A percentile compares a stretch with the other conserved stretches of the same genome.
These are phyloP conservation scores for Dothideomycetes sp. DNA, from an alignment of 2,329 filamentous ascomycete genomes.

Conservation along the genomic window DNA sequence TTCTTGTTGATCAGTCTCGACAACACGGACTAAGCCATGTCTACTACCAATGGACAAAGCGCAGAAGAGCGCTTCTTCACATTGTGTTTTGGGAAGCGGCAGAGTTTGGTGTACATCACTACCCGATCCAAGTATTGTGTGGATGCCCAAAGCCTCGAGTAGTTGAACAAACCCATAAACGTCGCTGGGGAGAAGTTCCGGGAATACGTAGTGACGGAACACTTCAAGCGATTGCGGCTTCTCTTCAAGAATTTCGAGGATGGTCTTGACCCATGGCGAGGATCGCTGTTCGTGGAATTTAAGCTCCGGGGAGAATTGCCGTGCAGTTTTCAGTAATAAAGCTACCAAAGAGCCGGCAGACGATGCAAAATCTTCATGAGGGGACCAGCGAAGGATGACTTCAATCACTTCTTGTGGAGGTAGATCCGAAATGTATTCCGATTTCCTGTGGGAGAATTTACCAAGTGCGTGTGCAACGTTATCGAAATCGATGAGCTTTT, in stretches of 20 bases:
- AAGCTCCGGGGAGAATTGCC: not conserved
- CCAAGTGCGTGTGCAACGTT: not conserved
- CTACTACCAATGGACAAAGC: slow-evolving; percentile 29
- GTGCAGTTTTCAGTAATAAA: slow-evolving; percentile 18
- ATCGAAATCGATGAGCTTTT: slow-evolving; percentile 40
- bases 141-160: slow-evolving; percentile 31
- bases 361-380: slow-evolving; percentile 25
- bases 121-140: slow-evolving; percentile 19
- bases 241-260: slow-evolving; percentile 25
- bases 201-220: slow-evolving; percentile 39
- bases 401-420: not conserved
- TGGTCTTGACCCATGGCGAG: slow-evolving; percentile 31
- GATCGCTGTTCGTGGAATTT: slow-evolving; percentile 7
- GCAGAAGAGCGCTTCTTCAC: slow-evolving; percentile 23
- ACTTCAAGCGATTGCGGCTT: slow-evolving; percentile 30
- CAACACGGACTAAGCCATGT: slow-evolving; percentile 35
- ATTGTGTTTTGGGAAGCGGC: not conserved
- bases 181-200: slow-evolving; percentile 36
- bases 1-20: slow-evolving; percentile 12
- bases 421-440: not conserved
- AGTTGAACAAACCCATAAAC: slow-evolving; percentile 32
- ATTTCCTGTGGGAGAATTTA: not conserved
- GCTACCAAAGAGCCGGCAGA: slow-evolving; percentile 3
- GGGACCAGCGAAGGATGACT: not conserved
- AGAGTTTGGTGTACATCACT: not conserved